Evolutionary conservation across 352 stramenopile species (phyloP), one percentile per base, ranked within the genome.

Genomic region (Pilasporangium apinafurcum): DNA sequence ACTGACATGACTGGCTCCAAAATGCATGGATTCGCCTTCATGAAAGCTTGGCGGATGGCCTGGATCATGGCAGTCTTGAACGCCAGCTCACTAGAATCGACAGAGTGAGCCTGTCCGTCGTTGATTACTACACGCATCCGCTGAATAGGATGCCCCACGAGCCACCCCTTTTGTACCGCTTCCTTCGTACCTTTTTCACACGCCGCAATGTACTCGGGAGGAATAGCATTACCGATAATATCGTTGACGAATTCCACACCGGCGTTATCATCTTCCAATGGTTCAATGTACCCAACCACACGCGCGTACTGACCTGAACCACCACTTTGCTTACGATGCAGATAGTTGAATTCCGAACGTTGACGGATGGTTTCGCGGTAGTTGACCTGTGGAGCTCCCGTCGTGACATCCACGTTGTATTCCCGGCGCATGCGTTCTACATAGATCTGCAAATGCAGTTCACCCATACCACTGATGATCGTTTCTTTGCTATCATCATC

Each of bases 321-420:
- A 62, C 96, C 96, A 30, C 92, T 98, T 76, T 99, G 97, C 62
- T 99, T 99, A 66, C 98, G 98, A 82, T 99, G 96, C 37, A 99
- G 56, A 72, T 98, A 99, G 75, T 99, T 98, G 69, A 99, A 99
- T 42, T 97, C 79, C 43, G 83, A 80, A 29, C 86, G 86, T 35
- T 72, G 52, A 25, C 72, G 86, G 59, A 99, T 97, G 12, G 96
- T 98, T 71, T 99, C 96, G 51, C 97, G 96, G 78, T 99, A 99
- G 63, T 98, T 99, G 21, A 99, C 96, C 65, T 97, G 94, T 6
- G 96, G 96, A 33, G 96, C 84, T 26, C 95, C 76, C 1, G 73
- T 89, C 21, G 70, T 62, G 20, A 94, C 83, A 20, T 99, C 95
- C 14, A 98, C 92, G 51, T 67, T 80, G 81, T 99, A 99, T 75